Evolutionary conservation across 2,329 filamentous ascomycete species (phyloP).

Genomic region (Colletotrichum sp.): DNA sequence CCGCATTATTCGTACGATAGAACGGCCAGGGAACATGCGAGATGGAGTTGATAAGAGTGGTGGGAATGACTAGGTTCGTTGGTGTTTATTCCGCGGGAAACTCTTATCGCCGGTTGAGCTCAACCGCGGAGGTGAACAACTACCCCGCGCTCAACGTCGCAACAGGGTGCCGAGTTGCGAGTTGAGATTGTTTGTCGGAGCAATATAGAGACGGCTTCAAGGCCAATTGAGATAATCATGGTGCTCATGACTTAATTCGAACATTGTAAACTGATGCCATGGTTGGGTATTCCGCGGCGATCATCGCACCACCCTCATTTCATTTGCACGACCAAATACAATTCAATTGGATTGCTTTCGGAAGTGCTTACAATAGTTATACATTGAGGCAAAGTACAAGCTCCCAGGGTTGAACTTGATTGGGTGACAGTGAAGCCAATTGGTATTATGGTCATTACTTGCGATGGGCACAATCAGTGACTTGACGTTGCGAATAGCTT

Average conservation of each 20-base stretch:
- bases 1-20: background rate
- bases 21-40: background rate
- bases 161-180: background rate
- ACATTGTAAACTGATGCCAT: background rate
- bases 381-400: background rate
- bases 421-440: background rate
- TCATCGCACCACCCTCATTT: rapidly evolving
- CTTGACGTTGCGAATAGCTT: background rate
- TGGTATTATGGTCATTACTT: too few species aligned
- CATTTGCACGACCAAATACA: background rate
- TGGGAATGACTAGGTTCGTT: background rate
- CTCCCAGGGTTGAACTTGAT: rapidly evolving
- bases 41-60: background rate
- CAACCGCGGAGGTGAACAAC: background rate
- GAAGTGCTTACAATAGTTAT: too few species aligned
- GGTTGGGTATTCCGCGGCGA: background rate
- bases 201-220: background rate
- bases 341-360: too few species aligned
- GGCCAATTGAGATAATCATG: background rate
- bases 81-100: background rate
- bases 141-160: background rate
- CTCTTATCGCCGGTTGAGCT: background rate
- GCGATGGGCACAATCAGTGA: too few species aligned
- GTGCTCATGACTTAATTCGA: rapidly evolving
- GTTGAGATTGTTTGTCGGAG: background rate